A percentile compares a stretch with the other conserved stretches of the same genome.
Evolutionary conservation across 495 filamentous ascomycete genomes (phyloP).

Genomic region (Podospora tetraspora): DNA sequence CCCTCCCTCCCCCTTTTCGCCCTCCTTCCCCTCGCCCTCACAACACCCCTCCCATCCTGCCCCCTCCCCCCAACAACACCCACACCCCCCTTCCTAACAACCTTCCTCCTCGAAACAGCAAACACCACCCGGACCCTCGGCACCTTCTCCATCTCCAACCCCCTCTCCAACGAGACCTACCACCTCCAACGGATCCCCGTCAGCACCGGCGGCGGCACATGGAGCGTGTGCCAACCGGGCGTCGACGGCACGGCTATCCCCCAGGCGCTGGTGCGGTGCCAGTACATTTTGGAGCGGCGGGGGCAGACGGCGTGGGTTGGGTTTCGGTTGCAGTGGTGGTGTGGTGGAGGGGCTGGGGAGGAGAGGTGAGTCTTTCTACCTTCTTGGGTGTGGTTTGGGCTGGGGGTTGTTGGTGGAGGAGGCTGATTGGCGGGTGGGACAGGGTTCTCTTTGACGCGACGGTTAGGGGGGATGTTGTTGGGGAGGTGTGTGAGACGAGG

Average conservation of each 20-base stretch:
- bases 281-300: conserved; percentile 8
- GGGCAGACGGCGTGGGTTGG: background rate
- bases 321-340: conserved; percentile 13
- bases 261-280: conserved; percentile 4
- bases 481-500: conserved; percentile 8
- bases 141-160: conserved; percentile 10
- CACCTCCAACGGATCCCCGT: conserved; percentile 3
- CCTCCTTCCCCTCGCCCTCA: background rate
- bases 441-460: conserved; percentile 12
- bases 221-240: conserved; percentile 8
- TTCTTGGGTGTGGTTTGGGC: no score
- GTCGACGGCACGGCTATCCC: background rate
- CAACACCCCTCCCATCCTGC: background rate
- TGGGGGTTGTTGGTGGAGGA: no score
- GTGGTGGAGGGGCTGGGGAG: background rate
- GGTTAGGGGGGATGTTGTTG: background rate
- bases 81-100: background rate
- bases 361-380: background rate
- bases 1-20: no score
- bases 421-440: background rate
- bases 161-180: conserved; percentile 8
- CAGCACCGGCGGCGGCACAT: conserved; percentile 1
- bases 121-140: background rate
- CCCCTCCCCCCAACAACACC: background rate
- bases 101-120: background rate